Evolutionary conservation across 2,329 filamentous ascomycete genomes (phyloP).

Genomic region (Didymella sp.): DNA sequence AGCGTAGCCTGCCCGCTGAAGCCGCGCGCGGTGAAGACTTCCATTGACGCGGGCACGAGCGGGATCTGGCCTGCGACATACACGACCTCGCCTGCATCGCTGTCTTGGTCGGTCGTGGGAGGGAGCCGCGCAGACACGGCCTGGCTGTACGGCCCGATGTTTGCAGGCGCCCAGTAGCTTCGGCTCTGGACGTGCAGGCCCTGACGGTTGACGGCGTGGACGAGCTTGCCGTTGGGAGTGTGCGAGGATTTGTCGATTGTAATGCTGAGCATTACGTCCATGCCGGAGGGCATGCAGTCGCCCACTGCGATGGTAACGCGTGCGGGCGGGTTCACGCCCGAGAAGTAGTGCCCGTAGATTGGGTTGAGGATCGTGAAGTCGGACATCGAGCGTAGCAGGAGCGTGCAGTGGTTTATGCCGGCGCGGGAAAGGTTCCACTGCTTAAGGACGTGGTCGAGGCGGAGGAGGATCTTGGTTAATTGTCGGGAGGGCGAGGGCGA

Average conservation of each 20-base stretch:
- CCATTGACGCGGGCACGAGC: conserved; percentile 81
- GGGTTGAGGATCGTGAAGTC: conserved; percentile 79
- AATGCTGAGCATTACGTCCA: conserved; percentile 67
- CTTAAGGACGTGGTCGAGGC: conserved; percentile 39
- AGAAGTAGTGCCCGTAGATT: conserved; percentile 78
- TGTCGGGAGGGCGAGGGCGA: conserved; percentile 35
- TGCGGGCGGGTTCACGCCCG: conserved; percentile 79
- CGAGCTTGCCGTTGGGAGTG: conserved; percentile 30
- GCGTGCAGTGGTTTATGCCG: conserved; percentile 55
- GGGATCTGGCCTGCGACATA: conserved; percentile 92
- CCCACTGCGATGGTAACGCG: conserved; percentile 84
- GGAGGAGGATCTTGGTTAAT: conserved; percentile 50
- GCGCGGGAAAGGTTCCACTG: conserved; percentile 33
- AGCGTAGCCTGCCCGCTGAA: conserved; percentile 70
- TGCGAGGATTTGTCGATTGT: conserved; percentile 44
- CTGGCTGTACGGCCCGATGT: conserved; percentile 97
- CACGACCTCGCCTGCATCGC: conserved; percentile 54
- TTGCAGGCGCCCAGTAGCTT: conserved; percentile 97
- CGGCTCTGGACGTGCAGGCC: conserved; percentile 88
- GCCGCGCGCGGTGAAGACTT: conserved; percentile 52
- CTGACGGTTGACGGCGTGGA: conserved; percentile 37
- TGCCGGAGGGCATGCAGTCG: conserved; percentile 64
- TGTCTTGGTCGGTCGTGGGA: too few relatives aligned
- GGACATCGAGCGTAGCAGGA: conserved; percentile 79
- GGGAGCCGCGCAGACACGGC: conserved; percentile 66